phyloP scores from a whole-genome alignment of 306 rosid genomes.

The Cyamopsis tetragonoloba region DNA sequence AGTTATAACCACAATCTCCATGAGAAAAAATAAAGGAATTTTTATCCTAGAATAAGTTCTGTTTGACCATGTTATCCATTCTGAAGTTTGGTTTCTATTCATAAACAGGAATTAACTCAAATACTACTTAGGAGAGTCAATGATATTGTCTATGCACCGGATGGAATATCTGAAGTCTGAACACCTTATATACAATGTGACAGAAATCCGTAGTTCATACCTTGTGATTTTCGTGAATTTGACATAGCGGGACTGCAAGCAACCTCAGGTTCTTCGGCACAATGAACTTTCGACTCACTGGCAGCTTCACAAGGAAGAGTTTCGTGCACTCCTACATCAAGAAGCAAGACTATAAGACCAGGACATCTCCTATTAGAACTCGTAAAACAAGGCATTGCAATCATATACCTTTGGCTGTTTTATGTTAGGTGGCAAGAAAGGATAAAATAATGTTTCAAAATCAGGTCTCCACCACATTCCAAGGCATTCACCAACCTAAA shows the following conservation, averaged over 20 bases:
- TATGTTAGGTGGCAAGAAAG: conserved; percentile 54
- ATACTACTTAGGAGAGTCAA: too few relatives aligned
- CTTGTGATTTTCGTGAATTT: conserved; percentile 67
- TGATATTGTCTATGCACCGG: too few relatives aligned
- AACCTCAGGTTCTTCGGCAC: conserved; percentile 72
- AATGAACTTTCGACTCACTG: conserved; percentile 57
- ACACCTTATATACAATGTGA: background rate
- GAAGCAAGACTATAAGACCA: conserved; percentile 11
- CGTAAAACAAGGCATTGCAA: background rate
- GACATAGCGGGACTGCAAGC: conserved; percentile 86
- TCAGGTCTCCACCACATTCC: conserved; percentile 90
- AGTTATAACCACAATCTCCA: background rate
- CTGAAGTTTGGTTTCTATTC: background rate
- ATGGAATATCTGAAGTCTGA: background rate
- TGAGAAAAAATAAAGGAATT: background rate
- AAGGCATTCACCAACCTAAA: conserved; percentile 79
- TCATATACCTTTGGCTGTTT: conserved; percentile 62
- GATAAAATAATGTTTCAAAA: conserved; percentile 61
- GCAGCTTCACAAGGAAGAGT: conserved; percentile 76
- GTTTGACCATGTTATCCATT: background rate
- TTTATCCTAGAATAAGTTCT: background rate
- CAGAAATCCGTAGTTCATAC: conserved; percentile 42
- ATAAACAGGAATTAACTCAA: background rate
- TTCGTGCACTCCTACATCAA: conserved; percentile 71
- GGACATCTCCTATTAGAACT: background rate